Percentiles rank a stretch among this genome's conserved stretches.
These are phyloP conservation scores for Coemansia sp. DNA, from an alignment of 192 early-diverging fungal genomes.

Conservation along the genomic window DNA sequence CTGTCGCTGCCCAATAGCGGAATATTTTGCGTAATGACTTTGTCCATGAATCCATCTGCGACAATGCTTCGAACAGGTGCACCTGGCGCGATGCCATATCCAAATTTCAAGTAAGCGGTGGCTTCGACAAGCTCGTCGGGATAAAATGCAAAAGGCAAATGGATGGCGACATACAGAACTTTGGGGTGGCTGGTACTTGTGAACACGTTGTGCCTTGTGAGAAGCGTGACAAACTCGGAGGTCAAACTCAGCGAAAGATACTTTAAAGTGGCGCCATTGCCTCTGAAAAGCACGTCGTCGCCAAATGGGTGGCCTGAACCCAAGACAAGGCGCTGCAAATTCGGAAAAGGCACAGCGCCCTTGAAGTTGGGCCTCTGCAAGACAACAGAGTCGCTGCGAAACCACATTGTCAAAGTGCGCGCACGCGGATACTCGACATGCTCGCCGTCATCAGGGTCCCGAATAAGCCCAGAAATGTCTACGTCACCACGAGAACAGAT, in stretches of 20 bases:
- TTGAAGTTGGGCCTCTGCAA: not conserved
- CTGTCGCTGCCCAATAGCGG: not conserved
- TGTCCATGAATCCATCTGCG: too few species aligned
- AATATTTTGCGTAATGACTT: too few species aligned
- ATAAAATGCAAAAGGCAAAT: not conserved
- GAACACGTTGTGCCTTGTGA: not conserved
- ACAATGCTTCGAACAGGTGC: not conserved
- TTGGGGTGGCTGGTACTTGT: not conserved
- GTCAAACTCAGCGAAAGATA: not conserved
- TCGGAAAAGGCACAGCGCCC: not conserved
- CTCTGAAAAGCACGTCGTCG: not conserved
- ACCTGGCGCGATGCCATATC: not conserved
- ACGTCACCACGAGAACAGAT: not conserved
- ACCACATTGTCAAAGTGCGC: not conserved
- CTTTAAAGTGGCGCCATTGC: not conserved
- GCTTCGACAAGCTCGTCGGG: not conserved
- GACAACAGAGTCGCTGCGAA: too few species aligned
- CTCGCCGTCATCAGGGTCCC: not conserved
- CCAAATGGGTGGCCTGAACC: not conserved
- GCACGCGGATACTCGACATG: not conserved
- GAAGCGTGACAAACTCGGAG: not conserved
- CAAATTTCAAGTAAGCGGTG: not conserved
- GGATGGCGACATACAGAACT: not conserved
- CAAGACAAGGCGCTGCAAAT: not conserved
- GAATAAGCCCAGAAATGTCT: not conserved